These are phyloP conservation scores for Chaetomium sp. DNA, from an alignment of 2,329 filamentous ascomycete species.

Conservation along the genomic window DNA sequence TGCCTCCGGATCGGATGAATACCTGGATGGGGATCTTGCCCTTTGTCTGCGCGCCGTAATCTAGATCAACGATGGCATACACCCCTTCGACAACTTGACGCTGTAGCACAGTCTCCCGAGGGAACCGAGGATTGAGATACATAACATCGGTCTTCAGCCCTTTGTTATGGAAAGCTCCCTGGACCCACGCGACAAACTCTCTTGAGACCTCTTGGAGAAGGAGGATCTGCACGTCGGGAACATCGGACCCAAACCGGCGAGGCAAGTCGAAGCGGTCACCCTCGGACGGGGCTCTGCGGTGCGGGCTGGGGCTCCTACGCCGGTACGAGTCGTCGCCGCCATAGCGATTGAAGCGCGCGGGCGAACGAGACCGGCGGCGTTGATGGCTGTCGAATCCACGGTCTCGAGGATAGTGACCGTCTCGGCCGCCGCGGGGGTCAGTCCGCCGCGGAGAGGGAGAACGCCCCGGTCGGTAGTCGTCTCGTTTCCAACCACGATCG, in stretches of 20 bases:
- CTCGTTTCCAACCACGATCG: conserved; percentile 55
- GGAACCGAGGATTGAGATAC: conserved; percentile 74
- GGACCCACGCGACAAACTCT: conserved; percentile 81
- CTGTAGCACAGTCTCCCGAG: conserved; percentile 77
- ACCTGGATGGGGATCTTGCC: conserved; percentile 80
- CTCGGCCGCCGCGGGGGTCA: conserved; percentile 58
- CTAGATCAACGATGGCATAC: conserved; percentile 77
- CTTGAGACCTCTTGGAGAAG: conserved; percentile 75
- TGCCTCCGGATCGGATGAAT: conserved; percentile 78
- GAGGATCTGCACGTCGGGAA: conserved; percentile 89
- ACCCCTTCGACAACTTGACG: conserved; percentile 88
- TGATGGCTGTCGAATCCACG: conserved; percentile 51
- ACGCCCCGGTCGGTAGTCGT: conserved; percentile 66
- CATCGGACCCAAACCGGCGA: conserved; percentile 69
- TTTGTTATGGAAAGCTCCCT: conserved; percentile 71
- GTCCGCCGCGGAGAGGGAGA: conserved; percentile 61
- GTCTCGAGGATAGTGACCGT: conserved; percentile 58
- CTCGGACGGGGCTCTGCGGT: conserved; percentile 53
- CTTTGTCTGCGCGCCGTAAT: conserved; percentile 66
- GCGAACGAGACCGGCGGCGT: conserved; percentile 50
- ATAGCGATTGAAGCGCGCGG: conserved; percentile 41
- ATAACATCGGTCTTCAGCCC: conserved; percentile 77
- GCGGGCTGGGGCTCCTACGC: conserved; percentile 71
- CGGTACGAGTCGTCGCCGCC: conserved; percentile 56
- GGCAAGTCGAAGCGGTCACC: conserved; percentile 70